Evolutionary conservation across 768 basidiomycete species (phyloP), one percentile per base, ranked within the genome.

Genomic region (Mycena capillaripes): DNA sequence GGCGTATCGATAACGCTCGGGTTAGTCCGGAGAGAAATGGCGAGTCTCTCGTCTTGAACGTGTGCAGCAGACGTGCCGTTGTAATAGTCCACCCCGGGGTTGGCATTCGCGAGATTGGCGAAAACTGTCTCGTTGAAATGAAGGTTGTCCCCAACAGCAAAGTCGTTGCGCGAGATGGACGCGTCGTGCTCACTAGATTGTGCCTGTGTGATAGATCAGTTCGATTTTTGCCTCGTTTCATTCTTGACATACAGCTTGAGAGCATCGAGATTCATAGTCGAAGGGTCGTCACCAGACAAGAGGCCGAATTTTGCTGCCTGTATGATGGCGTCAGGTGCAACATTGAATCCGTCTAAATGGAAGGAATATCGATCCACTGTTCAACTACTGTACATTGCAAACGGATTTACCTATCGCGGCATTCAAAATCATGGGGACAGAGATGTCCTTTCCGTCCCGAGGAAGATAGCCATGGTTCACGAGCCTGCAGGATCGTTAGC

Each of bases 41-140:
- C 48, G 17, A 76, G 66, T 19, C 75, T 55, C n/a, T 62, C 69
- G 42, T 69, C 42, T 66, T 71, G 70, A 17, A 76, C 75, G 4
- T 48, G 65, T 10, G 60, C 75, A 4, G 73, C 73, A 17, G 75
- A 76, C 7, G 70, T 66, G 8, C 62, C 53, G 48, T 76, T 71
- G 63, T 74, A 76, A 59, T 62, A 74, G 29, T 76, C 75, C 25
- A 71, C 64, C 2, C 75, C 75, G 16, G 75, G 75, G 30, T 77
- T 77, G 4, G 73, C 27, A 58, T 74, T 72, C 19, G 72, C 70
- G 7, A 76, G 44, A 12, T 61, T 70, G 11, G 55, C 25, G 50
- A 69, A 76, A n/a, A 73, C 46, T 30, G 65, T 69, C 52, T 71
- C 75, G 63, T 76, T 76, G 61, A 76, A 76, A 32, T 72, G 69